Evolutionary conservation across 2,329 filamentous ascomycete genomes (phyloP), one percentile per base, ranked within the genome.

Genomic region (Fusarium neocosmosporiellum): DNA sequence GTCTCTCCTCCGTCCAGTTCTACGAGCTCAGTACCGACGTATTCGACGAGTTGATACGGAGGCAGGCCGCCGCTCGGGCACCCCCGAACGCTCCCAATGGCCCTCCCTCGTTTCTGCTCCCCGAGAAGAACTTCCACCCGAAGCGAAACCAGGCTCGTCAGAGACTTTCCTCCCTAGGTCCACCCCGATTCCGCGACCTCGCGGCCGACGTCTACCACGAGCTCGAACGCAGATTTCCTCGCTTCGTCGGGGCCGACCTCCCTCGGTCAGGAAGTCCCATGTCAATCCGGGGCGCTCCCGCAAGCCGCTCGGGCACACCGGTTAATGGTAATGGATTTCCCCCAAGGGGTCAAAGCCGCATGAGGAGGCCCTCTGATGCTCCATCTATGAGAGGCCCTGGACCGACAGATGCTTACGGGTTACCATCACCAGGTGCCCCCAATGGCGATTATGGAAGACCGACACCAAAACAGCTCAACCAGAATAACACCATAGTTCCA

Each of bases 141-240:
- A 99, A 98, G 84, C 92, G 96, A 71, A 99, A 99, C 80, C 95
- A 98, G 81, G 96, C 96, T n/a, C 90, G 96, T 43, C 95, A 98
- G 82, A 97, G 97, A 81, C 89, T 99, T 22, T 96, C 95, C 0
- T 97, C 95, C 0, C 89, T 99, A 16, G 94, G 95, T 4, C 91
- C 93, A 24, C 92, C 94, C 29, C 89, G 96, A 66, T 99, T 99
- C 80, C 90, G 94, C 75, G 95, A 98, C 79, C 87, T 99, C 8
- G 96, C 95, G 11, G 98, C 95, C 46, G 96, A 99, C 83, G 96
- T 99, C 20, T 98, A 96, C 80, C 97, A 94, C 83, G 96, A 99
- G 81, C 85, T 98, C 69, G 96, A 98, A 82, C 89, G 96, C 71
- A 88, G 96, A 59, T 97, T 96, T 80, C 96, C 96, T 7, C 88